These are phyloP conservation scores for Fonsecaea pedrosoi DNA, from an alignment of 2,329 filamentous ascomycete species.

Conservation along the genomic window DNA sequence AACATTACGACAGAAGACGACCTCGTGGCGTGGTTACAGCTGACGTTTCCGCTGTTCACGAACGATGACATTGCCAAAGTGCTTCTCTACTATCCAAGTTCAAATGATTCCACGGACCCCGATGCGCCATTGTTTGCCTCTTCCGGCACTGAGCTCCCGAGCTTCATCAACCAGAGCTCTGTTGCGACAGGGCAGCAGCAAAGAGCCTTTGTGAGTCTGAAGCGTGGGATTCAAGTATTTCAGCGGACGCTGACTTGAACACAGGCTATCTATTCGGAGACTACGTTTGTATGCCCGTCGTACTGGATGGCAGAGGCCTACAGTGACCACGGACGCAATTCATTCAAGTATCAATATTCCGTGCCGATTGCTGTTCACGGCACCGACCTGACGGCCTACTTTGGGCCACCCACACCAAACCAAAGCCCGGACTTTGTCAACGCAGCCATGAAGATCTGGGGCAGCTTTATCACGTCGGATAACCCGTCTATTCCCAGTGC, in stretches of 20 bases:
- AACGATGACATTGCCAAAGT: conserved; percentile 50
- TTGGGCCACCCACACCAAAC: conserved; percentile 33
- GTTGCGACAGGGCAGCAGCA: conserved; percentile 63
- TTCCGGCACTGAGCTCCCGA: conserved; percentile 49
- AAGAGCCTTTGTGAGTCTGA: conserved; percentile 45
- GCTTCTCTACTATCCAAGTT: conserved; percentile 48
- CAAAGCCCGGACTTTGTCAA: conserved; percentile 45
- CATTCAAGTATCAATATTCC: conserved; percentile 61
- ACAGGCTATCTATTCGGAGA: conserved; percentile 61
- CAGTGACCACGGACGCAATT: conserved; percentile 57
- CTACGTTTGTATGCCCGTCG: conserved; percentile 62
- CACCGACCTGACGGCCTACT: conserved; percentile 46
- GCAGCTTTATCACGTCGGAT: conserved; percentile 55
- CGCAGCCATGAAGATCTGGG: conserved; percentile 55
- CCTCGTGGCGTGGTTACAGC: conserved; percentile 51
- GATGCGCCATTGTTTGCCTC: conserved; percentile 48
- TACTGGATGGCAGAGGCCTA: conserved; percentile 62
- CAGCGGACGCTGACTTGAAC: conserved; percentile 2
- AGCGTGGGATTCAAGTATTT: neutral
- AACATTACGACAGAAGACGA: conserved; percentile 52
- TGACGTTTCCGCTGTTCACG: conserved; percentile 52
- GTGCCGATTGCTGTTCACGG: conserved; percentile 62
- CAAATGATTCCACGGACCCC: conserved; percentile 40
- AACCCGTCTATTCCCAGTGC: conserved; percentile 50
- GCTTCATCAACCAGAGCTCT: conserved; percentile 58